Evolutionary conservation across 2,329 filamentous ascomycete species (phyloP).

Genomic region (Aspergillus clavatus): DNA sequence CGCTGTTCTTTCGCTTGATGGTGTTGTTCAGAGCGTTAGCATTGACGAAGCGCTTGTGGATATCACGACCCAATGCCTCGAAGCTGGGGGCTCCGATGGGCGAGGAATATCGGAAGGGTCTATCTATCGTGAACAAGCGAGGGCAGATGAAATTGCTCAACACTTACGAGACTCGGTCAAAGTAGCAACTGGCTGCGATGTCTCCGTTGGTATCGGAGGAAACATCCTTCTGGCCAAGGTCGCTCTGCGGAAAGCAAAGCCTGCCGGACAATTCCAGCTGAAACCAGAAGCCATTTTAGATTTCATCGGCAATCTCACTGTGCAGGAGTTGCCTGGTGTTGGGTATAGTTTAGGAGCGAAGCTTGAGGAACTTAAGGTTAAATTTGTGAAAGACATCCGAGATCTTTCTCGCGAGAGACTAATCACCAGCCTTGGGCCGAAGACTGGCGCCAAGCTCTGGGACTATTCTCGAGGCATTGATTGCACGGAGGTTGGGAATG

Average conservation of each 20-base stretch:
- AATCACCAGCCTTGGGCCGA: constrained; percentile 70
- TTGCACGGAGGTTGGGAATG: constrained; percentile 75
- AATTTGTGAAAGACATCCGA: constrained; percentile 76
- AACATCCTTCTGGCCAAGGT: constrained; percentile 92
- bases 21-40: constrained; percentile 89
- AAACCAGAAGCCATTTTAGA: constrained; percentile 73
- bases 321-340: constrained; percentile 84
- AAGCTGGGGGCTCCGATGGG: constrained; percentile 62
- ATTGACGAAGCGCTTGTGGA: constrained; percentile 93
- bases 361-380: constrained; percentile 79
- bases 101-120: constrained; percentile 61
- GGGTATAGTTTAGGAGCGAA: constrained; percentile 83
- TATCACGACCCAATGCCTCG: constrained; percentile 65
- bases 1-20: constrained; percentile 71
- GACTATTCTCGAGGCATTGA: constrained; percentile 90
- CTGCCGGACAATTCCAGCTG: constrained; percentile 85
- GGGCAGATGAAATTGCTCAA: constrained; percentile 66
- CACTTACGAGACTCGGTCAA: constrained; percentile 66
- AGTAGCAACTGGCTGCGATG: constrained; percentile 71
- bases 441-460: constrained; percentile 85
- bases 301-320: constrained; percentile 70
- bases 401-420: constrained; percentile 72
- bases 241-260: constrained; percentile 85
- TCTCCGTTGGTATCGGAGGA: constrained; percentile 85
- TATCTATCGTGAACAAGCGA: constrained; percentile 71